Conservation (phyloP, 441 rosid species). For the Gossypium schwendimanii region DNA sequence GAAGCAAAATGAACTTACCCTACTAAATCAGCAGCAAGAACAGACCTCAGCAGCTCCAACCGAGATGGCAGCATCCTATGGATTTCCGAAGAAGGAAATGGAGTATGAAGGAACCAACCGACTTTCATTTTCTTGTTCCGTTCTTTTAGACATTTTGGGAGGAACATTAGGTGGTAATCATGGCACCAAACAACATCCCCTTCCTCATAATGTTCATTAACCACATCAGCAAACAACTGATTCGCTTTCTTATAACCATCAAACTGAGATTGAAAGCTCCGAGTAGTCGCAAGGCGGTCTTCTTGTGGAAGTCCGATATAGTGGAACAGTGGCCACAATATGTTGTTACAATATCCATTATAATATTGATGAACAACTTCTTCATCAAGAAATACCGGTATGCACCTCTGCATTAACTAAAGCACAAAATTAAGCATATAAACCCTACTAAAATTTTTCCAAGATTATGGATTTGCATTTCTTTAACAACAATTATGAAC, state of each 20-base stretch:
- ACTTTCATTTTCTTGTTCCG: constrained; percentile 58
- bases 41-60: constrained; percentile 57
- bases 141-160: constrained; percentile 63
- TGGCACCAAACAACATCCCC: constrained; percentile 89
- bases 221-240: constrained; percentile 76
- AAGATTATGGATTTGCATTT: not conserved
- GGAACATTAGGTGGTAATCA: constrained; percentile 83
- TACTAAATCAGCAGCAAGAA: constrained; percentile 74
- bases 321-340: constrained; percentile 77
- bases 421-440: constrained; percentile 1
- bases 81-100: constrained; percentile 78
- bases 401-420: constrained; percentile 49
- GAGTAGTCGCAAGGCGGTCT: constrained; percentile 74
- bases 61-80: constrained; percentile 74
- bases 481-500: constrained; percentile 8
- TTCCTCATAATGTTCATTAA: constrained; percentile 49
- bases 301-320: constrained; percentile 76
- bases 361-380: constrained; percentile 65
- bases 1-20: constrained; percentile 39
- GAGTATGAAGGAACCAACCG: constrained; percentile 86
- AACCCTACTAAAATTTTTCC: not conserved
- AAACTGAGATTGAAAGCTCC: constrained; percentile 74
- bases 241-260: constrained; percentile 72
- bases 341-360: constrained; percentile 77
- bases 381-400: constrained; percentile 75